Evolutionary conservation across 805 yeast species (phyloP).

Genomic region (Kodamaea neixiangensis): DNA sequence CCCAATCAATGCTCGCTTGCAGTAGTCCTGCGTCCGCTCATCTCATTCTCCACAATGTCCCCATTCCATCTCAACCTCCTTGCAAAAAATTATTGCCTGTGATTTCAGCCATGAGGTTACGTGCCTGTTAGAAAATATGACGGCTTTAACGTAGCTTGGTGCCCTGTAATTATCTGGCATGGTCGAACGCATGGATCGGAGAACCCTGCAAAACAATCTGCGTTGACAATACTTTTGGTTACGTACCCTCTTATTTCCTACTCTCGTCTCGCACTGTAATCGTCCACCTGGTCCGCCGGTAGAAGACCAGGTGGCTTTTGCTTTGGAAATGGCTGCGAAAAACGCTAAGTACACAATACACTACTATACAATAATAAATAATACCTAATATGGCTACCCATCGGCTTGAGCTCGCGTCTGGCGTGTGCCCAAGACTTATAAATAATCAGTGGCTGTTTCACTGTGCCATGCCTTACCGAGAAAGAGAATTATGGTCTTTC

Average conservation of each 20-base stretch:
- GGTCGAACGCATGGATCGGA: neutral
- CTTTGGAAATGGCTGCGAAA: neutral
- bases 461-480: neutral
- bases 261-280: neutral
- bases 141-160: neutral
- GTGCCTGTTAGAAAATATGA: neutral
- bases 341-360: neutral
- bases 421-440: neutral
- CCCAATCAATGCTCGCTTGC: neutral
- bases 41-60: neutral
- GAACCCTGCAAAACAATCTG: neutral
- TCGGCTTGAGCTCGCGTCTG: neutral
- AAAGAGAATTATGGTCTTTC: neutral
- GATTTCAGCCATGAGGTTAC: neutral
- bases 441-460: neutral
- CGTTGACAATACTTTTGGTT: neutral
- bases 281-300: neutral
- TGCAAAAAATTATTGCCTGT: neutral
- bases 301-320: neutral
- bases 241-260: neutral
- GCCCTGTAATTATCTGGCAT: neutral
- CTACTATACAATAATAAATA: slow-evolving; percentile 1
- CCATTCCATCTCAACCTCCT: neutral
- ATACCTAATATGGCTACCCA: neutral
- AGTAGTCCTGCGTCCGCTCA: neutral